Base-by-base conservation (phyloP, 768 basidiomycete species). In the Kwoniella heveanensis region DNA sequence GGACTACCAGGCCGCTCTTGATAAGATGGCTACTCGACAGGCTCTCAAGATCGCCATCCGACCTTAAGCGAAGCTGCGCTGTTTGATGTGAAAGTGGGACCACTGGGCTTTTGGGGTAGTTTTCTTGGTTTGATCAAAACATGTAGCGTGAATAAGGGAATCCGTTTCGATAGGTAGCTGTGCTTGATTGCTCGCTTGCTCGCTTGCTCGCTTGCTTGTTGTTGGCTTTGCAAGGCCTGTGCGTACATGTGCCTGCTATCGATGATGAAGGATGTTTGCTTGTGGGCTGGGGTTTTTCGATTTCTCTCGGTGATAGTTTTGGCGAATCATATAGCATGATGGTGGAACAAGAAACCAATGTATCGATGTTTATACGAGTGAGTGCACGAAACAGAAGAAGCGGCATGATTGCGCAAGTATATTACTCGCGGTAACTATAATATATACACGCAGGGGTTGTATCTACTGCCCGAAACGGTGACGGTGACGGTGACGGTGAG, bases 1-100 rank as follows among this genome's bases (percentile, higher is more conserved):
- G 49, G 85, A 88, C 54, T 88, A 85, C 75, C 85, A 87, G 77
- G 81, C 84, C 67, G 88, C 87, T 21, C 75, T 88, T 47, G 87
- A 88, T 72, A 87, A 85, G 82, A 83, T 88, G 85, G 84, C 84
- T 59, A 85, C 84, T 37, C 64, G 72, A 39, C 64, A 67, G 44
- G 73, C 73, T 10, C 68, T 74, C 64, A 74, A 74, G 66, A 74
- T 74, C 54, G 73, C 73, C 53, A 70, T 74, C 56, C 64, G 69
- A 27, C 72, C 72, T 51, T 68, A 68, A 51, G 37, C 37, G 13
- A 22, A 7, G 32, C 32, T 36, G 32, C 32, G 32, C 6, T 13
- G 32, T 36, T n/a, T n/a, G n/a, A n/a, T n/a, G n/a, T n/a, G n/a
- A n/a, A n/a, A n/a, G n/a, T n/a, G n/a, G n/a, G n/a, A n/a, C n/a